Conservation (phyloP, 176 grass and related monocot genomes). For the Oryza brachyantha region DNA sequence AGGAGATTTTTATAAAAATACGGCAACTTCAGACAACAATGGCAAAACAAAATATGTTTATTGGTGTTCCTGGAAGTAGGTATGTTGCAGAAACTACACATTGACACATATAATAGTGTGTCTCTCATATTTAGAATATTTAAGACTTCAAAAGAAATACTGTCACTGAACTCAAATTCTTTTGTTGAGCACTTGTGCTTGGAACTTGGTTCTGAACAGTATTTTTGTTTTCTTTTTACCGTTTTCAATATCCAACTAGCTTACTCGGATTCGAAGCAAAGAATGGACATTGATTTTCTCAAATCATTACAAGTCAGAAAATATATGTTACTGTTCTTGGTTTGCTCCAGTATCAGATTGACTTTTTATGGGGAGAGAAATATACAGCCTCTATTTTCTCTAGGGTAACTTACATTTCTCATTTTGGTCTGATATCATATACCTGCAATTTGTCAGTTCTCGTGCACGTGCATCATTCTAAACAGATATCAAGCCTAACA, state of each 20-base stretch:
- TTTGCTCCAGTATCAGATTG: not conserved
- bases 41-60: conserved; percentile 51
- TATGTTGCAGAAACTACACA: conserved; percentile 20
- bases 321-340: not conserved
- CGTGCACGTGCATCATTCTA: not conserved
- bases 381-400: too few relatives aligned
- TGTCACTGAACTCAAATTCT: not conserved
- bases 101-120: not conserved
- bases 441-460: too few relatives aligned
- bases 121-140: not conserved
- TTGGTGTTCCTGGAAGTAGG: conserved; percentile 55
- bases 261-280: not conserved
- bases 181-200: not conserved
- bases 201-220: not conserved
- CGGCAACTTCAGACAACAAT: conserved; percentile 57
- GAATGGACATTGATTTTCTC: not conserved
- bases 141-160: not conserved
- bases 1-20: conserved; percentile 71
- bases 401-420: too few relatives aligned
- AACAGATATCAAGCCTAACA: not conserved
- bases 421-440: conserved; percentile 9
- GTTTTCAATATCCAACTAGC: not conserved
- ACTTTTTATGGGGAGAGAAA: not conserved
- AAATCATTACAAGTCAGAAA: not conserved
- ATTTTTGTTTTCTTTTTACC: not conserved